These are phyloP conservation scores for Solanum chiquidenum DNA, from an alignment of 257 asterid species.

Conservation along the genomic window DNA sequence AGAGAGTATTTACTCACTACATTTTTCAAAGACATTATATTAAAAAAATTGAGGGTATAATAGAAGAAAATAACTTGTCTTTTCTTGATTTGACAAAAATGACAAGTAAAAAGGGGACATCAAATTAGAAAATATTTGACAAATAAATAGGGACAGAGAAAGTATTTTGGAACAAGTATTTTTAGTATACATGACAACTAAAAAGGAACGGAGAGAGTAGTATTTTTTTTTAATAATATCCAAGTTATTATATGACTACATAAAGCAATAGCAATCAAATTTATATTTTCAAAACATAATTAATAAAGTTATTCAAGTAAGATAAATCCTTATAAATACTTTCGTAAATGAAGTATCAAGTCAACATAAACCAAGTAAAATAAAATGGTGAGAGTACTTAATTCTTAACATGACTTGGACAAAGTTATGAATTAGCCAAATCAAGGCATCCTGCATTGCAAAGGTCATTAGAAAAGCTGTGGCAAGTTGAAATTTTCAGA, in stretches of 20 bases:
- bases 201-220: accelerated
- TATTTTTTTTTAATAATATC: background rate
- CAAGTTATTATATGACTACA: background rate
- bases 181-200: background rate
- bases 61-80: no score
- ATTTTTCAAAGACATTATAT: no score
- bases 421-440: background rate
- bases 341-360: background rate
- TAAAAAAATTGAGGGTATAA: no score
- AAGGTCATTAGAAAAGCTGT: background rate
- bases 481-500: background rate
- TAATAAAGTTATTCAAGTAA: background rate
- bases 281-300: background rate
- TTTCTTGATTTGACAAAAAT: no score
- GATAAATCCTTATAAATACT: no score
- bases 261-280: background rate
- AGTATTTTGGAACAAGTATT: no score
- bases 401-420: background rate
- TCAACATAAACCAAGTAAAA: background rate
- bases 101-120: no score
- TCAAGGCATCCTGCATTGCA: background rate
- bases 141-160: no score
- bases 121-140: no score
- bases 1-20: no score
- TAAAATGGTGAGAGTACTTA: background rate